phyloP scores from a whole-genome alignment of 352 stramenopile species.

The Thalassiosira oceanica region DNA sequence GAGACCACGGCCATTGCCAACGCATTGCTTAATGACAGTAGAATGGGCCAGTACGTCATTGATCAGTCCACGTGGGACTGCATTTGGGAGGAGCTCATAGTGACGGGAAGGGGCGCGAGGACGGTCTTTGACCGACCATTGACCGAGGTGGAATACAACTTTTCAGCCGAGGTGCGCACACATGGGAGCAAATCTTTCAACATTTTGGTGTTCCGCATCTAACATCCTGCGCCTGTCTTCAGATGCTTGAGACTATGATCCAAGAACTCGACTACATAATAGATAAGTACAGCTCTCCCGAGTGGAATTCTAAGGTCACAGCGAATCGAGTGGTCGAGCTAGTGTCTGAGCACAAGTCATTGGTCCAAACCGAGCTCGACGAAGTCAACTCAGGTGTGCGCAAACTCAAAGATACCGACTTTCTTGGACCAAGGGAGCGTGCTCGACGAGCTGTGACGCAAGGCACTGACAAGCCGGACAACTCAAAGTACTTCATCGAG shows the following conservation, averaged over 20 bases:
- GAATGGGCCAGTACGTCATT: constrained; percentile 32
- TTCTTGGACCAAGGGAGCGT: constrained; percentile 12
- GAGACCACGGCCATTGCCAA: constrained; percentile 30
- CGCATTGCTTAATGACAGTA: constrained; percentile 8
- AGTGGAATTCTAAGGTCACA: constrained; percentile 6
- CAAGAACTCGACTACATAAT: constrained; percentile 13
- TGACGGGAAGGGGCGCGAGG: constrained; percentile 2
- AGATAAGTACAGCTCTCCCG: constrained; percentile 13
- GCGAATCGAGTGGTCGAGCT: constrained; percentile 20
- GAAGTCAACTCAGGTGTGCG: constrained; percentile 5
- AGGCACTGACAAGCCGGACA: background rate
- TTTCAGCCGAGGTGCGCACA: constrained; percentile 5
- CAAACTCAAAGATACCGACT: constrained; percentile 13
- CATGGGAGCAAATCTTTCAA: no score
- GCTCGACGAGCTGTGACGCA: background rate
- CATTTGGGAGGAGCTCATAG: constrained; percentile 11
- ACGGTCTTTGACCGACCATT: constrained; percentile 11
- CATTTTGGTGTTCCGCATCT: no score
- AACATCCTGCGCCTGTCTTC: no score
- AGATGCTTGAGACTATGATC: constrained; percentile 23
- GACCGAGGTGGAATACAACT: constrained; percentile 4
- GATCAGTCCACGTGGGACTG: constrained; percentile 33
- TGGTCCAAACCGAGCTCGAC: constrained; percentile 17
- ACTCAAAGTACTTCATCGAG: background rate
- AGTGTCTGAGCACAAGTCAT: constrained; percentile 10